A percentile compares a stretch with the other conserved stretches of the same genome.
Conservation (phyloP, 345 rosid genomes). For the Sisymbrium irio region DNA sequence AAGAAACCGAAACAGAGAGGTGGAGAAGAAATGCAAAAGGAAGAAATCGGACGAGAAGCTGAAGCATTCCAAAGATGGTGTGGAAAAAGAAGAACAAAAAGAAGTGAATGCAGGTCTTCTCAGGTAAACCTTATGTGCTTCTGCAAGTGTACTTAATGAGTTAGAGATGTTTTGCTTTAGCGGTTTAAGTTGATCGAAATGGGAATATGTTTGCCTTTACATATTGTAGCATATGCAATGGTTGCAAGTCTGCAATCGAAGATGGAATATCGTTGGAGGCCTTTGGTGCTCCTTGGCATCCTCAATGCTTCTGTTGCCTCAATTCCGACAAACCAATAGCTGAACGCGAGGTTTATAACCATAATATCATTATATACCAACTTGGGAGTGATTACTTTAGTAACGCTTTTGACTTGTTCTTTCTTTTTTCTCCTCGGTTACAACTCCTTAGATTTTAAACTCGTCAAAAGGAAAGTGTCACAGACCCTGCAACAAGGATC, state of each 20-base stretch:
- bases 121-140: constrained; percentile 13
- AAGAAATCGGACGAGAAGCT: not conserved
- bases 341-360: constrained; percentile 47
- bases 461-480: constrained; percentile 15
- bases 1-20: not conserved
- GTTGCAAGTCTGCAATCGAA: constrained; percentile 57
- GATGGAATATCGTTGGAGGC: constrained; percentile 52
- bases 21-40: not conserved
- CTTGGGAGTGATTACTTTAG: not conserved
- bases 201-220: no score
- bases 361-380: not conserved
- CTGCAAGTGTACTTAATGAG: not conserved
- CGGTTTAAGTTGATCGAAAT: no score
- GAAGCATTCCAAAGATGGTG: not conserved
- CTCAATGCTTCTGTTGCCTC: constrained; percentile 61
- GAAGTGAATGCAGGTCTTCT: not conserved
- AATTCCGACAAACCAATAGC: constrained; percentile 56
- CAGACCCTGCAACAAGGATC: constrained; percentile 1
- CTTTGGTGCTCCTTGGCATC: constrained; percentile 66
- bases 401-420: no score
- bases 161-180: no score
- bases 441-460: not conserved
- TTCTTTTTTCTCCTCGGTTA: not conserved
- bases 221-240: constrained; percentile 8
- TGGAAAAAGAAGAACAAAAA: no score